Conservation (phyloP, 352 stramenopile genomes). For the Globisporangium solare region DNA sequence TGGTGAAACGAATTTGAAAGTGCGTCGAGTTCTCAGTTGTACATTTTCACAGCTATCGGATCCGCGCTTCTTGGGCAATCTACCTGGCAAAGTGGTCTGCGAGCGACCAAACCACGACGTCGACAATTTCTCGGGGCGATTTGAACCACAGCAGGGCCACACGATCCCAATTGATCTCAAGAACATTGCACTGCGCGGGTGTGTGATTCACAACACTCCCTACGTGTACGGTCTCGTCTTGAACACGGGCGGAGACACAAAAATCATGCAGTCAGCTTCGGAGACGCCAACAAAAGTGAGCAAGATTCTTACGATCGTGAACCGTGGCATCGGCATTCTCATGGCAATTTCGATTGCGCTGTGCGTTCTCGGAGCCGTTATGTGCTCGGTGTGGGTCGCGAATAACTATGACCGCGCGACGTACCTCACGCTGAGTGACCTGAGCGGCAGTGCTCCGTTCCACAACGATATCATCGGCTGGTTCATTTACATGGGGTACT, state of each 20-base stretch:
- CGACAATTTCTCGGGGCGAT: slow-evolving; percentile 80
- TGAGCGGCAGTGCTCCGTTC: slow-evolving; percentile 61
- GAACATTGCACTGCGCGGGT: slow-evolving; percentile 76
- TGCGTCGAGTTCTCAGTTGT: slow-evolving; percentile 75
- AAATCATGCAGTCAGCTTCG: slow-evolving; percentile 84
- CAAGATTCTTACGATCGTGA: slow-evolving; percentile 84
- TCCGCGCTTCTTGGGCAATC: slow-evolving; percentile 50
- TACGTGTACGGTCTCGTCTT: slow-evolving; percentile 78
- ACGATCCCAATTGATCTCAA: slow-evolving; percentile 85
- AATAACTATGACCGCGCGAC: slow-evolving; percentile 45
- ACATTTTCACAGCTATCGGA: slow-evolving; percentile 82
- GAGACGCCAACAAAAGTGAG: slow-evolving; percentile 72
- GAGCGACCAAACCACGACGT: slow-evolving; percentile 87
- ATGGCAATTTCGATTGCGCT: slow-evolving; percentile 68
- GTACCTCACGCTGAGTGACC: slow-evolving; percentile 69
- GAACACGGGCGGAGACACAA: slow-evolving; percentile 80
- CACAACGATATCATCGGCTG: slow-evolving; percentile 64
- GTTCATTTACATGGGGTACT: slow-evolving; percentile 81
- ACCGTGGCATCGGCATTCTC: slow-evolving; percentile 68
- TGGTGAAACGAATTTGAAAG: slow-evolving; percentile 85
- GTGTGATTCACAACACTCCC: slow-evolving; percentile 79
- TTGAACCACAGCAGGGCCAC: slow-evolving; percentile 65
- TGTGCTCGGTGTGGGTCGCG: slow-evolving; percentile 69
- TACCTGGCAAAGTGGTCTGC: slow-evolving; percentile 64
- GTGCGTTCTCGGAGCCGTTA: slow-evolving; percentile 62